Evolutionary conservation across 1,284 basidiomycete genomes (phyloP), one percentile per base, ranked within the genome.

Genomic region (Cryptococcus sp.): DNA sequence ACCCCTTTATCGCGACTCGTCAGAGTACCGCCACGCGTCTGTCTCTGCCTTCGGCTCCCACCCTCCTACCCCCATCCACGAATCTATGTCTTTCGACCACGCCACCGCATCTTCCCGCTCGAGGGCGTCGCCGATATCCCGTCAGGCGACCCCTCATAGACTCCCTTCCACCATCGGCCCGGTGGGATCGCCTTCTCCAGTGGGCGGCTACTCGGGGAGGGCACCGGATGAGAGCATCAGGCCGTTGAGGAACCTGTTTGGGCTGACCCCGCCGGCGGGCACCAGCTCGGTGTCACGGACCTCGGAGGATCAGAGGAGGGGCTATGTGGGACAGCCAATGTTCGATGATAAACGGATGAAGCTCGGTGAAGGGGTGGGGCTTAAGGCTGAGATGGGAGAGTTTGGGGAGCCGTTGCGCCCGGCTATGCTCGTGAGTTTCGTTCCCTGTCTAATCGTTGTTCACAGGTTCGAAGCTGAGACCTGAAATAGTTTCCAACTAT

Each of bases 41-140:
- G 54, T 60, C n/a, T 60, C 59, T 15, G 59, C 52, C 5, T 60
- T 57, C 35, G 59, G 59, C 20, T 56, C 55, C 9, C 51, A 50
- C 37, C 59, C 59, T 24, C 35, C 59, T 8, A 56, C 59, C 11
- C 59, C 59, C 11, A 53, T 50, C 20, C 35, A 39, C 15, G 48
- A 44, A n/a, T n/a, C 44, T 15, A 38, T 37, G 12, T 53, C 52
- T 11, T 28, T 18, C 38, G 40, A 44, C 15, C 18, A 28, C 16
- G 52, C 18, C 13, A 37, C 24, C 24, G 21, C 9, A 20, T 50
- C 47, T 18, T 43, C 40, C 3, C 40, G n/a, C 5, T 47, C 45
- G 11, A 4, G 13, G 33, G 21, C 23, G n/a, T 37, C 28, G 20
- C 28, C 16, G n/a, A 11, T 40, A 2, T 24, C 33, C 1, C 28